Evolutionary conservation across 305 asterid genomes (phyloP).

Genomic region (Fraxinus nigra): DNA sequence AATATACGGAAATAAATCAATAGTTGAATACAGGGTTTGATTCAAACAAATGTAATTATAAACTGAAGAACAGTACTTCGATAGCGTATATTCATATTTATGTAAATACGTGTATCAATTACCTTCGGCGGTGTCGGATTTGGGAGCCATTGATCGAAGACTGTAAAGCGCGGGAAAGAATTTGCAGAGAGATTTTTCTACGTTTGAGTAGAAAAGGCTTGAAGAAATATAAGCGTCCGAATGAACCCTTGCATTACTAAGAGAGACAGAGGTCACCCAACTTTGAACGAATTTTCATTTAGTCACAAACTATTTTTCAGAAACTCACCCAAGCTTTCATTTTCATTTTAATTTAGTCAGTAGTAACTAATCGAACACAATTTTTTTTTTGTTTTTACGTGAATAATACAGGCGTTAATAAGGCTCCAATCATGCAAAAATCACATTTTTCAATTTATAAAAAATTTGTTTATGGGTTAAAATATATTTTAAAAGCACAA

Average conservation of each 20-base stretch:
- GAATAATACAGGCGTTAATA: not conserved
- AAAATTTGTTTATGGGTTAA: not conserved
- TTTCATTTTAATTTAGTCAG: not conserved
- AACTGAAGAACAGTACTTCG: not conserved
- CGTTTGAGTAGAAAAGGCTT: not conserved
- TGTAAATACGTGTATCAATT: not conserved
- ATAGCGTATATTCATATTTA: not conserved
- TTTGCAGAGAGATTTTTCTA: constrained; percentile 18
- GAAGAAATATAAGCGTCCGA: not conserved
- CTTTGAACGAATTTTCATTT: not conserved
- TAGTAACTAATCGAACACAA: not conserved
- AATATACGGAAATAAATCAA: constrained; percentile 3
- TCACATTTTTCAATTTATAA: not conserved
- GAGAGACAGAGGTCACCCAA: not conserved
- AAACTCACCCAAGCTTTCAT: not conserved
- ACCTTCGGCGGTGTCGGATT: constrained; percentile 86
- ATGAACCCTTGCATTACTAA: not conserved
- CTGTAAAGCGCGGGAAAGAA: constrained; percentile 37
- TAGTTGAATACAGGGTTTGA: not conserved
- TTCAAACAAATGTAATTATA: not conserved
- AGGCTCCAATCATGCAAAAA: not conserved
- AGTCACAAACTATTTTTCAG: not conserved
- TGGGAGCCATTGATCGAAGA: constrained; percentile 76
- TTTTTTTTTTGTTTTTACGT: not conserved
- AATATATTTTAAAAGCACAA: not conserved